phyloP scores from a whole-genome alignment of 345 rosid genomes.

The Aquilaria malaccensis region DNA sequence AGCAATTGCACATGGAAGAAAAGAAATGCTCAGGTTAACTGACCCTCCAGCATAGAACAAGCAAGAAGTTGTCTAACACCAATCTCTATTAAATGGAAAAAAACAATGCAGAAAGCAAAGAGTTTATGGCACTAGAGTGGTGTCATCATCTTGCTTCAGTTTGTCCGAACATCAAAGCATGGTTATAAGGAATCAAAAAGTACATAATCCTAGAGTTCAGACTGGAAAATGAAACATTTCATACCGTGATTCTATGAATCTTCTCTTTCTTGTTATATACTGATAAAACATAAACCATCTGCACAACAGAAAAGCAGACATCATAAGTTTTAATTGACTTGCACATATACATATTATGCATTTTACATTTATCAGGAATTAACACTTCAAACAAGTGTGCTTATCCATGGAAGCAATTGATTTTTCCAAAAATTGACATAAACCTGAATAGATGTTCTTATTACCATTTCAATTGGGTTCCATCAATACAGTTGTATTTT shows the following conservation, averaged over 20 bases:
- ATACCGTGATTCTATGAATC: conserved; percentile 74
- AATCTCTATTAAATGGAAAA: not conserved
- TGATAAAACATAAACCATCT: conserved; percentile 95
- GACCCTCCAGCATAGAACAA: too few species aligned
- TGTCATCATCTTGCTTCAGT: conserved; percentile 4
- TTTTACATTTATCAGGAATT: too few species aligned
- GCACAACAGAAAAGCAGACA: conserved; percentile 25
- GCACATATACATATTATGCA: too few species aligned
- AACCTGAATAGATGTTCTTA: too few species aligned
- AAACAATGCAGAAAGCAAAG: not conserved
- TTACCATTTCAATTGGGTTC: too few species aligned
- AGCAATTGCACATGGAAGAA: too few species aligned
- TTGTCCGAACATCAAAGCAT: not conserved
- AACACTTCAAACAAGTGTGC: too few species aligned
- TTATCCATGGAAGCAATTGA: too few species aligned
- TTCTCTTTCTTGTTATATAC: conserved; percentile 96
- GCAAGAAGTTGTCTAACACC: not conserved
- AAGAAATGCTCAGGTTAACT: too few species aligned
- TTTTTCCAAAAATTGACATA: too few species aligned
- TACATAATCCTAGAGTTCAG: conserved; percentile 1
- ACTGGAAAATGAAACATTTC: conserved; percentile 20
- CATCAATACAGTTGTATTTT: too few species aligned
- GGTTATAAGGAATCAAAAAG: conserved; percentile 5
- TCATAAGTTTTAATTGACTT: not conserved
- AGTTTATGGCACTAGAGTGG: too few species aligned